Conservation (phyloP, 2,329 filamentous ascomycete species). For the Fonsecaea monophora region DNA sequence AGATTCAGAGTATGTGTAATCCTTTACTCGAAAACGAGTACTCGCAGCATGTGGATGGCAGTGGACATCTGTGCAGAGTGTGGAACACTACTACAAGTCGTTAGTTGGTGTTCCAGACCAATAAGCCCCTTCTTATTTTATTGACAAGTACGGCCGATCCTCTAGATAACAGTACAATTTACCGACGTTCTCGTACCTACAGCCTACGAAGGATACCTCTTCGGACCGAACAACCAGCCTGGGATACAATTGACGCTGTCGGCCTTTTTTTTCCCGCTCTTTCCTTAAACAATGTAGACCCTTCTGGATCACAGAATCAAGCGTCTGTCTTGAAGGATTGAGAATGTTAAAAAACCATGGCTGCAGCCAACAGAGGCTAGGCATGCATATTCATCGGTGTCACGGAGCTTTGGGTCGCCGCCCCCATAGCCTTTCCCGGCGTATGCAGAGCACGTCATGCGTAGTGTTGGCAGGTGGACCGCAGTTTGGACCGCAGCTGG, state of each 20-base stretch:
- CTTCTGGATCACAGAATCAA: background rate
- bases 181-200: background rate
- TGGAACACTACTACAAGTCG: background rate
- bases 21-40: background rate
- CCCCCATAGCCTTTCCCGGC: background rate
- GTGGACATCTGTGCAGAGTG: background rate
- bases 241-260: background rate
- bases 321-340: background rate
- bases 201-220: background rate
- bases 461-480: background rate
- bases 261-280: background rate
- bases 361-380: conserved; percentile 15
- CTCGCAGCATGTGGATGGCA: background rate
- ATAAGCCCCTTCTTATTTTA: background rate
- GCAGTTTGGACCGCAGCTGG: background rate
- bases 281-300: background rate
- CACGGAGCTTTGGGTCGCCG: conserved; percentile 28
- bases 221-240: background rate
- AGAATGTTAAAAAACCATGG: background rate
- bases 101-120: background rate
- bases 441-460: conserved; percentile 5
- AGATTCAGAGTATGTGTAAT: background rate
- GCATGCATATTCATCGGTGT: conserved; percentile 20
- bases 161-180: background rate
- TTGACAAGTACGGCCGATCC: background rate